Evolutionary conservation across 345 rosid species (phyloP), one percentile per base, ranked within the genome.

Genomic region (Arabis alpina): DNA sequence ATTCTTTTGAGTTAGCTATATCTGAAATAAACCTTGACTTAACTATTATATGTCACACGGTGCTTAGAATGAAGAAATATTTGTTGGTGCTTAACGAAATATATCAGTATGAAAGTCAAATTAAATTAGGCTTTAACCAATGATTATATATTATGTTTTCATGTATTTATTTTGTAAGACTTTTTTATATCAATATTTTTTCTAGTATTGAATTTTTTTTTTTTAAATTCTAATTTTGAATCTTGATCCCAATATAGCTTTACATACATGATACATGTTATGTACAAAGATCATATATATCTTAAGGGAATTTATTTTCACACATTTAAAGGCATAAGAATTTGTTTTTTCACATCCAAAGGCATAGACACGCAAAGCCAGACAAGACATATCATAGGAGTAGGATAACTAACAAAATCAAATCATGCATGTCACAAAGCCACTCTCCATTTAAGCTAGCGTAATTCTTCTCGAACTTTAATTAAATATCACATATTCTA

Each of bases 1-100:
- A 64, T 70, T 64, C 76, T 64, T 70, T 76, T 64, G 61, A 64
- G 79, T 76, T 76, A 70, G 71, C 66, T 63, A 16, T 63, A 53
- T 75, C 13, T 44, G 66, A 30, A 27, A 63, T 24, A 43, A 54
- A 70, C 71, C 66, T 70, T 70, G 54, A 57, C 67, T 76, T 70
- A 32, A 54, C 58, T 69, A 62, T 41, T 55, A 54, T 61, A 74
- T 55, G 24, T 68, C 57, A 61, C 42, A 36, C 25, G 39, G 37
- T 75, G 71, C 61, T 69, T 70, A 69, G 44, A 45, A 61, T 28
- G 51, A 53, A 59, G 63, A 40, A 40, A 50, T 49, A 52, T 43
- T 70, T 59, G 53, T 64, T 58, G 51, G 63, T 43, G 76, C 11
- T 50, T 71, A 50, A 25, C 23, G 59, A 13, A 39, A 68, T 69